These are phyloP conservation scores for Trichosanthes cucumerina DNA, from an alignment of 306 rosid species.

Conservation along the genomic window DNA sequence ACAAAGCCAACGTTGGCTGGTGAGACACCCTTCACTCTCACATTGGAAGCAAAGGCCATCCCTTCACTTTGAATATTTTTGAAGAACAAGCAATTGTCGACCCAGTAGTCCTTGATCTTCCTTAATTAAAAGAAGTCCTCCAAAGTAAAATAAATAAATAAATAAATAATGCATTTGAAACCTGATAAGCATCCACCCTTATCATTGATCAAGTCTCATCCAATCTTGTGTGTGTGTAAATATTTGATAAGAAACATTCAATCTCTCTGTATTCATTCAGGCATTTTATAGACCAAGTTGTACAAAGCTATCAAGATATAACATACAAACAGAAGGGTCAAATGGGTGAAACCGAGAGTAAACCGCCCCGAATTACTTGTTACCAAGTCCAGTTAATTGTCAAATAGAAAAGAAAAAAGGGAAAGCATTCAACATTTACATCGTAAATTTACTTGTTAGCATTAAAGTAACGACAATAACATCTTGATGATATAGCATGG, in stretches of 20 bases:
- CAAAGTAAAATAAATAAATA: no score
- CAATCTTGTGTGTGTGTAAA: background rate
- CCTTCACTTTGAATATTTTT: no score
- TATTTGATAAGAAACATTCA: no score
- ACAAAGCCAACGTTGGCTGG: no score
- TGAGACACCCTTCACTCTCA: no score
- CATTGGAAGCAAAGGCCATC: no score
- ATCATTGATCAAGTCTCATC: background rate
- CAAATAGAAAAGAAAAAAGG: background rate
- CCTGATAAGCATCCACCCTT: no score
- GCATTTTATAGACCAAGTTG: background rate
- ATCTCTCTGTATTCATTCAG: background rate
- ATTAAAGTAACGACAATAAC: background rate
- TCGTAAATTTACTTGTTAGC: background rate
- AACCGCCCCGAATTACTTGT: background rate
- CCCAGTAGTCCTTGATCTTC: no score
- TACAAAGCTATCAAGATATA: background rate
- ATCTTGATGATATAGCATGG: background rate
- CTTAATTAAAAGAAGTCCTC: background rate
- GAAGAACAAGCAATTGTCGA: no score
- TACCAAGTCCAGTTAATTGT: background rate
- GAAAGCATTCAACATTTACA: background rate
- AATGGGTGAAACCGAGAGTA: background rate
- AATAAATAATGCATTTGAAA: background rate
- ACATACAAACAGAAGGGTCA: background rate